These are phyloP conservation scores for Verticillium alfalfae DNA, from an alignment of 2,329 filamentous ascomycete species.

Conservation along the genomic window DNA sequence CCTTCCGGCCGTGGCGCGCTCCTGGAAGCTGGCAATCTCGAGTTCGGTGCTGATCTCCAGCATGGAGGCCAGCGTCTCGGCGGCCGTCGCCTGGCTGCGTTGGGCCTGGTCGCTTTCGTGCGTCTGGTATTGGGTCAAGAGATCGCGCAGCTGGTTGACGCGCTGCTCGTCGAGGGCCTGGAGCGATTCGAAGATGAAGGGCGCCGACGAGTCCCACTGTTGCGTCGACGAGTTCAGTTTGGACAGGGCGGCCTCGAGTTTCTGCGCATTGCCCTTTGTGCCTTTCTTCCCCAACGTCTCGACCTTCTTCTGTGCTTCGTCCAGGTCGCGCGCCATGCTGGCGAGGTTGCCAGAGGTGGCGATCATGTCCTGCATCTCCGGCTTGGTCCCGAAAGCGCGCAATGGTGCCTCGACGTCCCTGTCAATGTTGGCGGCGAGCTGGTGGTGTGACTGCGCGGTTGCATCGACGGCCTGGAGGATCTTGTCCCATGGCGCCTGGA, in stretches of 20 bases:
- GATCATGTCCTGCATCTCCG: conserved; percentile 75
- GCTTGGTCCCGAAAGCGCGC: conserved; percentile 66
- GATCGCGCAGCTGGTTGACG: conserved; percentile 83
- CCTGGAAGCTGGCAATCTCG: conserved; percentile 56
- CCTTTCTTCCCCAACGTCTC: conserved; percentile 80
- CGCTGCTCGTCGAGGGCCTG: conserved; percentile 87
- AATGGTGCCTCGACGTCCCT: conserved; percentile 82
- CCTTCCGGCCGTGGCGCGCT: conserved; percentile 9
- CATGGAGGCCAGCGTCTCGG: conserved; percentile 74
- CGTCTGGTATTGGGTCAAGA: conserved; percentile 87
- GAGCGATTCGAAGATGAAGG: conserved; percentile 88
- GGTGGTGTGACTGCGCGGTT: conserved; percentile 77
- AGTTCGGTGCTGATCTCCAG: conserved; percentile 81
- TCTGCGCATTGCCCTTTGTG: conserved; percentile 67
- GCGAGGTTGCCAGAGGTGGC: conserved; percentile 77
- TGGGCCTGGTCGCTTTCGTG: conserved; percentile 86
- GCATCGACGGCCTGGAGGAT: conserved; percentile 75
- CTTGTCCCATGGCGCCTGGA: conserved; percentile 84
- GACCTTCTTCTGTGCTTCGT: conserved; percentile 76
- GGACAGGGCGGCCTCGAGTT: conserved; percentile 67
- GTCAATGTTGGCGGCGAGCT: conserved; percentile 76
- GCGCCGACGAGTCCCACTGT: conserved; percentile 92
- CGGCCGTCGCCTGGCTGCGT: conserved; percentile 66
- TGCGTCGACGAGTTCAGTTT: conserved; percentile 72
- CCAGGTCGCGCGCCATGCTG: conserved; percentile 78